Conservation (phyloP, 1,139 yeast genomes). For the Pichia kudriavzevii region DNA sequence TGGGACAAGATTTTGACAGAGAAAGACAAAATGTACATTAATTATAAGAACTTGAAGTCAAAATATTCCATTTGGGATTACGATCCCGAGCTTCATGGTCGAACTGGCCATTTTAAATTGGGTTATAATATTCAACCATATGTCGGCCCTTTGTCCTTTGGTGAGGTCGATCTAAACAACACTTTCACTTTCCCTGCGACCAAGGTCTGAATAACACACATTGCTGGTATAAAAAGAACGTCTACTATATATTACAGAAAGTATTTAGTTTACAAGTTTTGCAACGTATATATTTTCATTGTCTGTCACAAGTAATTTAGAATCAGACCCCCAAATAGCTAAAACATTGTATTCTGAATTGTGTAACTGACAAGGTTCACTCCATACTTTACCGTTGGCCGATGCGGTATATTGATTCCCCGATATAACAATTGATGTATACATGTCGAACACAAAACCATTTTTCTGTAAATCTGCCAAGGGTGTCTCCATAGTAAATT, state of each 20-base stretch:
- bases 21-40: conserved; percentile 51
- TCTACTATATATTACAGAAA: no score
- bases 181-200: conserved; percentile 26
- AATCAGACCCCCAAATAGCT: no score
- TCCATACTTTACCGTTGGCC: conserved; percentile 8
- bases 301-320: background rate
- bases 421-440: conserved; percentile 1
- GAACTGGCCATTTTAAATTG: conserved; percentile 61
- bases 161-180: conserved; percentile 42
- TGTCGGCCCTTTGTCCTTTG: conserved; percentile 73
- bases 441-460: conserved; percentile 5
- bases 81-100: conserved; percentile 55
- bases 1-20: conserved; percentile 80
- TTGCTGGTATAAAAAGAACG: background rate
- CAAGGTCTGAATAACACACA: background rate
- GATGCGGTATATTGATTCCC: no score
- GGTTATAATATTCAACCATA: conserved; percentile 94
- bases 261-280: background rate
- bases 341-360: no score
- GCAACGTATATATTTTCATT: background rate
- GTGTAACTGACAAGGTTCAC: no score
- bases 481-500: conserved; percentile 1
- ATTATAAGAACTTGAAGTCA: conserved; percentile 47
- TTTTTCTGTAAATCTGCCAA: background rate
- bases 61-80: conserved; percentile 89